phyloP scores from a whole-genome alignment of 768 basidiomycete species.

The Panellus pusillus region DNA sequence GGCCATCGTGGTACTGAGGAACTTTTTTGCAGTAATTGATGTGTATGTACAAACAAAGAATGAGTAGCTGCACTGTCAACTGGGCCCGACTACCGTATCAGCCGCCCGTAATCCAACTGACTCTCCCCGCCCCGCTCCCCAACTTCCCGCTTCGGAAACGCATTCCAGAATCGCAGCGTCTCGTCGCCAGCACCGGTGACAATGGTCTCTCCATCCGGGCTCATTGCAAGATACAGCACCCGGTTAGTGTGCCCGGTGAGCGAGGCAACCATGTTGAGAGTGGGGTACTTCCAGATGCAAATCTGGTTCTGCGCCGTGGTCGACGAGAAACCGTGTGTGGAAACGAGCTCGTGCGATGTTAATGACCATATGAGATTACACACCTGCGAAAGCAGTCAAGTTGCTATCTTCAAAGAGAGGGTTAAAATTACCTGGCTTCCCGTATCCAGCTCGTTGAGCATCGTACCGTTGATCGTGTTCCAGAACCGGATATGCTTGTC shows the following conservation, averaged over 20 bases:
- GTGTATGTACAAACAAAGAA: conserved; percentile 3
- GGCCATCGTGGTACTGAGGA: conserved; percentile 12
- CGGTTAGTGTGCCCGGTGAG: conserved; percentile 94
- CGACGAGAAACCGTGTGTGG: conserved; percentile 95
- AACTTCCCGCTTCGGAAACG: conserved; percentile 77
- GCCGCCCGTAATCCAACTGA: conserved; percentile 47
- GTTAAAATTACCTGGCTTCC: conserved; percentile 76
- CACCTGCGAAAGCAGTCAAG: conserved; percentile 52
- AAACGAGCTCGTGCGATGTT: conserved; percentile 96
- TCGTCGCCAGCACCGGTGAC: conserved; percentile 98
- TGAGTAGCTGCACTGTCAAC: conserved; percentile 12
- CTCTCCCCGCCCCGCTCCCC: conserved; percentile 41
- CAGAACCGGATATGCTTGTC: conserved; percentile 98
- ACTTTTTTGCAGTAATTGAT: conserved; percentile 5
- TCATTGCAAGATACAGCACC: conserved; percentile 96
- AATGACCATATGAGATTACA: conserved; percentile 97
- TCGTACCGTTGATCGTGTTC: conserved; percentile 85
- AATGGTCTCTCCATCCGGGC: conserved; percentile 95
- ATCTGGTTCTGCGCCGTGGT: conserved; percentile 96
- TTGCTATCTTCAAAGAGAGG: conserved; percentile 4
- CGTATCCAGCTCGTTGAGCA: conserved; percentile 89
- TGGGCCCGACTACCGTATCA: conserved; percentile 46
- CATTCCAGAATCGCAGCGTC: conserved; percentile 96
- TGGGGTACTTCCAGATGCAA: conserved; percentile 93
- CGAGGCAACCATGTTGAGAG: conserved; percentile 90